Evolutionary conservation across 2,329 filamentous ascomycete species (phyloP), one percentile per base, ranked within the genome.

Genomic region (Trichoderma sp.): DNA sequence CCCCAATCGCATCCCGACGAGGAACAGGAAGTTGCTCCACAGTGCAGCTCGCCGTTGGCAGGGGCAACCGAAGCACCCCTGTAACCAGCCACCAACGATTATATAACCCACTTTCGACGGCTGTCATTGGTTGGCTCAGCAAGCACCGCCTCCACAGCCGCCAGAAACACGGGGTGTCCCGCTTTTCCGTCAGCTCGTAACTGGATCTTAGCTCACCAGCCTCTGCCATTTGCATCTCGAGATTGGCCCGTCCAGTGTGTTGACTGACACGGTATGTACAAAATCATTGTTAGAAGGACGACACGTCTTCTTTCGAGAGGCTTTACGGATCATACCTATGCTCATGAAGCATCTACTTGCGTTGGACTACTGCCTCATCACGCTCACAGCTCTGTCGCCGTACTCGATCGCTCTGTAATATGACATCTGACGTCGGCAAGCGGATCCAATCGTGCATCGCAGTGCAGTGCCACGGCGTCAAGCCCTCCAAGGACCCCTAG

Each of bases 61-160:
- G 68, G 68, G 68, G 66, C 67, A 69, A 66, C 64, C 50, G 59
- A 62, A 7, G 24, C 30, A 66, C 41, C 64, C 60, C 45, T n/a
- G 64, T 63, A 52, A 30, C 30, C 30, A 30, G 30, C 30, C 30
- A 30, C 30, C 44, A 24, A 3, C 3, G 43, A 10, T 51, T 51
- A 65, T 5, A n/a, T 65, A 61, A 65, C 44, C 30, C 56, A 34
- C 15, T 44, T 44, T 1, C 5, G 6, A 34, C 0, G 0, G 17
- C 50, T 2, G 0, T 17, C 26, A 65, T 65, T 65, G 63, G 63
- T 15, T 9, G 7, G 10, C 26, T 3, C 10, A 17, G n/a, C n/a
- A 9, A 48, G 70, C 67, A 21, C 70, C 19, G 21, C 72, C 55
- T 21, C 51, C 50, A 47, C 66, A 26, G 43, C 64, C 64, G 26